Conservation (phyloP, 2,329 filamentous ascomycete genomes). For the Curvularia verruculosa region DNA sequence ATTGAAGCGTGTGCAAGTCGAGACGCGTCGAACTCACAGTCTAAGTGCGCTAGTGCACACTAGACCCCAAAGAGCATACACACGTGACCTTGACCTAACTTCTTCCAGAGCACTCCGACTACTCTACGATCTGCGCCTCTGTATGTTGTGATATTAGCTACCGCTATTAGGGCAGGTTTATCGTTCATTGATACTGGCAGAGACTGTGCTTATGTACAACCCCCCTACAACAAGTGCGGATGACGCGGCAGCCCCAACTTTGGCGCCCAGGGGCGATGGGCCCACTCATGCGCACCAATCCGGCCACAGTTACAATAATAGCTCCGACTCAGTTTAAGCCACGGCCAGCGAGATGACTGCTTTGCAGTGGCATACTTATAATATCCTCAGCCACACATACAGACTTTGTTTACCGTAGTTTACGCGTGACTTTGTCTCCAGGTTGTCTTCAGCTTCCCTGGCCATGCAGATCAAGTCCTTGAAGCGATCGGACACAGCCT, state of each 20-base stretch:
- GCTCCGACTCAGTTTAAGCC: slow-evolving; percentile 12
- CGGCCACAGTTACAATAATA: slow-evolving; percentile 20
- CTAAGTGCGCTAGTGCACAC: not conserved
- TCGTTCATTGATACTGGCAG: not conserved
- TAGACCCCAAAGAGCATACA: not conserved
- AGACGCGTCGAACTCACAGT: not conserved
- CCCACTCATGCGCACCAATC: slow-evolving; percentile 26
- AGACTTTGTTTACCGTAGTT: not conserved
- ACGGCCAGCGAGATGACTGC: slow-evolving; percentile 14
- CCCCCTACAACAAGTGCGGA: slow-evolving; percentile 11
- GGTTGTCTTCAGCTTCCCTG: not conserved
- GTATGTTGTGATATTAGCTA: not conserved
- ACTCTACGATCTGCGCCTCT: not conserved
- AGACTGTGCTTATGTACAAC: not conserved
- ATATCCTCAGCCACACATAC: slow-evolving; percentile 21
- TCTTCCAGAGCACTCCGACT: not conserved
- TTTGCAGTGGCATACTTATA: slow-evolving; percentile 14
- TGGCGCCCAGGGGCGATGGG: slow-evolving; percentile 13
- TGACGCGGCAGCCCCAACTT: slow-evolving; percentile 25
- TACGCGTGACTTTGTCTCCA: not conserved
- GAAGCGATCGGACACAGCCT: slow-evolving; percentile 31
- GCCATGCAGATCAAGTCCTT: slow-evolving; percentile 27
- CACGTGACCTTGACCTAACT: slow-evolving; percentile 1
- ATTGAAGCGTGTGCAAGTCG: not conserved
- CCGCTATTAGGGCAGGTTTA: not conserved